Base-by-base conservation (phyloP, 768 basidiomycete species). In the Lactarius tabidus region DNA sequence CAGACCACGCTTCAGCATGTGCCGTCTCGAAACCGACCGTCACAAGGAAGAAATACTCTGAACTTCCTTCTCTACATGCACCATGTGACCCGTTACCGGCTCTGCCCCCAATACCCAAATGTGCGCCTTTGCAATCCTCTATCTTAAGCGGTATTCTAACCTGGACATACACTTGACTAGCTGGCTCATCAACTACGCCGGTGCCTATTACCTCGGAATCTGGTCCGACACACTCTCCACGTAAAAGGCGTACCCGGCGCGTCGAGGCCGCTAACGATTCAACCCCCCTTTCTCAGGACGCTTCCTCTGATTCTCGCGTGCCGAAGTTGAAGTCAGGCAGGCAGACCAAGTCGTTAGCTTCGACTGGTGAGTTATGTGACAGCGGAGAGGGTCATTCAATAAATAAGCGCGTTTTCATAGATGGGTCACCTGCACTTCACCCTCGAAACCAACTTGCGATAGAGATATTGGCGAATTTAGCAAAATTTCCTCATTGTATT, bases 401-500 rank as follows among this genome's bases (percentile, higher is more conserved):
- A n/a, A 61, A 48, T 43, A 26, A 15, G 9, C n/a, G 14, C 48
- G 6, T 7, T 41, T 45, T 57, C 17, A 29, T 54, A 68, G 67
- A 68, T 39, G 48, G 7, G 20, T 18, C 26, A 20, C 8, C 45
- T 54, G 31, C 28, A 48, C 43, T 28, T 31, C 69, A 39, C 36
- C 69, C 69, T 36, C 69, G 69, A n/a, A 85, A 80, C 29, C 75
- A 81, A 55, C 81, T 96, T 26, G 89, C 92, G 3, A 80, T 73
- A 52, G 88, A 87, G 68, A 88, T 98, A 36, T 79, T 84, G 67
- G 75, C 82, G 29, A 93, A 97, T 71, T 79, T 90, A 23, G 77
- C 79, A 45, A 84, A 78, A 55, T 97, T 93, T 72, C 90, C 95
- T 26, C 90, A 95, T 70, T 95, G 94, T 72, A 81, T 97, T 33